Base-by-base conservation (phyloP, 2,329 filamentous ascomycete genomes). In the Fusarium nematophilum region DNA sequence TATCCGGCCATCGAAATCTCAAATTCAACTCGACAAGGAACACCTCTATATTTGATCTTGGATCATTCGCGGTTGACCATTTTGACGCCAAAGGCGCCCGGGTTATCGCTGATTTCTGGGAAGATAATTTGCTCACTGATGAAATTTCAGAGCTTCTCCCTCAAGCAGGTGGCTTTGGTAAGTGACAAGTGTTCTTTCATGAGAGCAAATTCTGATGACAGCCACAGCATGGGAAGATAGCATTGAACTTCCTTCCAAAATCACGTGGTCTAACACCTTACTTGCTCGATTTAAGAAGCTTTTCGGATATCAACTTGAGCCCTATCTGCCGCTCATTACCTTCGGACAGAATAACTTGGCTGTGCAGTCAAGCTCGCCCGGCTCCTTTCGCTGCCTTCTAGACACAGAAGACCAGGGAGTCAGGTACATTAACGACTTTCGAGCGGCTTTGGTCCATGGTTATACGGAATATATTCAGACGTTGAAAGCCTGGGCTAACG, bases 191-290 rank as follows among this genome's bases (percentile, higher is more conserved):
- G n/a, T n/a, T n/a, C n/a, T n/a, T n/a, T n/a, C n/a, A n/a, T n/a
- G n/a, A n/a, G n/a, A n/a, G n/a, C n/a, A n/a, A n/a, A n/a, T n/a
- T n/a, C n/a, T n/a, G n/a, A n/a, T n/a, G n/a, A n/a, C n/a, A n/a
- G n/a, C n/a, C n/a, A n/a, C 31, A 6, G 49, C 26, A 4, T 54
- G 51, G 51, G 43, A 54, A 25, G 51, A 54, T n/a, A 54, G 51
- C 17, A 26, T 48, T 6, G 51, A 54, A 17, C 26, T 54, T 18
- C 15, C 15, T 1, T 36, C 27, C 8, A 43, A 43, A 13, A 37
- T 54, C 6, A 40, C 34, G n/a, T 53, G 49, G 49, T 39, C 42
- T 8, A n/a, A 14, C 2, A 31, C 27, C 1, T n/a, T 54, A 1
- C 37, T 44, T 5, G 25, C 36, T n/a, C 21, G 36, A 9, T 54